Percentiles rank a stretch among this genome's conserved stretches.
phyloP scores from a whole-genome alignment of 2,329 filamentous ascomycete genomes.

The Zasmidium angulare region DNA sequence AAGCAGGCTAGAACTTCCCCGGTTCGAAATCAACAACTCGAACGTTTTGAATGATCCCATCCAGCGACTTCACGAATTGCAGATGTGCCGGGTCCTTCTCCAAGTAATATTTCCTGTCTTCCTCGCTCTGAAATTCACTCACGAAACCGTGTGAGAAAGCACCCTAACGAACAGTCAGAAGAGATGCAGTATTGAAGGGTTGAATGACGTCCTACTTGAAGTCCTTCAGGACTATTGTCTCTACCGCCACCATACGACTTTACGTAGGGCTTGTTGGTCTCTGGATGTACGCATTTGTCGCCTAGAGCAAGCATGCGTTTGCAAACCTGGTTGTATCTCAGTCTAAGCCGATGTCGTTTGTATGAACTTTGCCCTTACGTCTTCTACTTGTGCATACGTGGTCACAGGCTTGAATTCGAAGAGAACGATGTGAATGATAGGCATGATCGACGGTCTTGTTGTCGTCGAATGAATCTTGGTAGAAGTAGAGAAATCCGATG shows the following conservation, averaged over 20 bases:
- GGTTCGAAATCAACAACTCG: slow-evolving; percentile 61
- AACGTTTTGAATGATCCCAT: slow-evolving; percentile 52
- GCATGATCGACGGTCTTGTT: slow-evolving; percentile 46
- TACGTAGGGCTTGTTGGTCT: slow-evolving; percentile 61
- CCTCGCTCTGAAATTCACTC: slow-evolving; percentile 61
- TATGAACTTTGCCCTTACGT: slow-evolving; percentile 43
- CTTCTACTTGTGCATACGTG: slow-evolving; percentile 52
- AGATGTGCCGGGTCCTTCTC: slow-evolving; percentile 63
- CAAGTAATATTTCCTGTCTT: slow-evolving; percentile 69
- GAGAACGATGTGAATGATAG: slow-evolving; percentile 67
- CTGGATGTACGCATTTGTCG: slow-evolving; percentile 60
- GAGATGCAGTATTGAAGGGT: background rate
- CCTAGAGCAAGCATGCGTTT: slow-evolving; percentile 57
- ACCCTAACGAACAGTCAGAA: slow-evolving; percentile 37
- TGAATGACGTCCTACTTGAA: slow-evolving; percentile 49
- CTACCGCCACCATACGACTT: slow-evolving; percentile 57
- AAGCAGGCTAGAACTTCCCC: slow-evolving; percentile 32
- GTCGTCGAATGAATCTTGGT: too few relatives aligned
- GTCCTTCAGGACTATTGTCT: slow-evolving; percentile 62
- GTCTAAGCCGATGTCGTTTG: background rate
- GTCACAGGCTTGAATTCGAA: slow-evolving; percentile 62
- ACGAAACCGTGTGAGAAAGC: slow-evolving; percentile 70
- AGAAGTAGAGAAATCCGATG: too few relatives aligned
- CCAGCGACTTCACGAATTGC: slow-evolving; percentile 56
- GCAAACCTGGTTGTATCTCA: slow-evolving; percentile 48